Evolutionary conservation across 768 basidiomycete genomes (phyloP).

Genomic region (Collybiopsis luxurians): DNA sequence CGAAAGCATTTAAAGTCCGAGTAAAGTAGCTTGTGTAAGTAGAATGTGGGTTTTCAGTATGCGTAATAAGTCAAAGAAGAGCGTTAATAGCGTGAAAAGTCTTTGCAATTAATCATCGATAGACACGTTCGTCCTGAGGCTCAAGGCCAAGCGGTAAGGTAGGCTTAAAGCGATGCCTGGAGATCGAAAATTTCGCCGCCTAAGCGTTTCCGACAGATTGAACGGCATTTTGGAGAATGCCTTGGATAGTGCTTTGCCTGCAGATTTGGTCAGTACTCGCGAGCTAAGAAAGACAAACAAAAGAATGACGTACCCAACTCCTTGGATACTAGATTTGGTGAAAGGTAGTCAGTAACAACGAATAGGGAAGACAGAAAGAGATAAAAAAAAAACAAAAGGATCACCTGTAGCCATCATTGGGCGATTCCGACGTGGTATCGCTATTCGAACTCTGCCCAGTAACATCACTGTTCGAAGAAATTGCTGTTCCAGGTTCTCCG

Average conservation of each 20-base stretch:
- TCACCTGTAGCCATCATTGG: constrained; percentile 75
- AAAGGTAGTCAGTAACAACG: too few species aligned
- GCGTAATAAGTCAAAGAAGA: too few species aligned
- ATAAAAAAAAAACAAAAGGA: too few species aligned
- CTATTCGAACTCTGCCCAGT: constrained; percentile 29
- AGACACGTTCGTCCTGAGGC: neutral
- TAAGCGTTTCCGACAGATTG: constrained; percentile 33
- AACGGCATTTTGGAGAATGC: constrained; percentile 25
- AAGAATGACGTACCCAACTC: constrained; percentile 30
- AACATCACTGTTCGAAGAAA: constrained; percentile 31
- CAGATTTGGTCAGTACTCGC: constrained; percentile 1
- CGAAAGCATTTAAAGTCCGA: too few species aligned
- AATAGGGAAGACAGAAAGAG: too few species aligned
- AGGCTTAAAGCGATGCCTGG: too few species aligned
- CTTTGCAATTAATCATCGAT: neutral
- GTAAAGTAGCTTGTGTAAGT: too few species aligned
- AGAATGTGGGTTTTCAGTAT: too few species aligned
- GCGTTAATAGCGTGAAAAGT: neutral
- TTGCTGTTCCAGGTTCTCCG: constrained; percentile 40
- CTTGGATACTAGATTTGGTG: constrained; percentile 36
- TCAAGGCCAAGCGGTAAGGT: too few species aligned
- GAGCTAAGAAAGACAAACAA: neutral
- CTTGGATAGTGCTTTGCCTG: constrained; percentile 29
- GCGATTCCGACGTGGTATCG: constrained; percentile 45
- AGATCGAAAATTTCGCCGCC: too few species aligned